A percentile compares a stretch with the other conserved stretches of the same genome.
These are phyloP conservation scores for Nannizzia gypsea DNA, from an alignment of 2,329 filamentous ascomycete species.

Conservation along the genomic window DNA sequence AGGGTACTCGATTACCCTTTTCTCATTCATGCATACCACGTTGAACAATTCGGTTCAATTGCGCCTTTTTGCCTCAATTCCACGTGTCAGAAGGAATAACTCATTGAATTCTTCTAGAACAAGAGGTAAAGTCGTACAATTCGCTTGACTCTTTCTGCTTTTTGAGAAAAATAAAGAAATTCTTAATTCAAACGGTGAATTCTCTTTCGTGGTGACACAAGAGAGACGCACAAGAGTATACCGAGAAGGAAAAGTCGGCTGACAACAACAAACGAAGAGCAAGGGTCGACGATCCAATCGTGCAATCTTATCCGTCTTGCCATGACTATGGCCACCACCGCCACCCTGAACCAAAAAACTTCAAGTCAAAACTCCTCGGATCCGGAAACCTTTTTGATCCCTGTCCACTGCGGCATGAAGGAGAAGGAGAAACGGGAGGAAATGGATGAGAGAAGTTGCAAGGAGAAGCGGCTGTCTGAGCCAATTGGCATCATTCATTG, in stretches of 20 bases:
- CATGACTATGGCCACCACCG: background rate
- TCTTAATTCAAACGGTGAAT: background rate
- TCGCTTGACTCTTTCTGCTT: background rate
- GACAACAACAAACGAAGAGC: background rate
- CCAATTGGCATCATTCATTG: background rate
- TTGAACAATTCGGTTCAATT: background rate
- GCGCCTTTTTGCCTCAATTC: background rate
- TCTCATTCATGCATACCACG: background rate
- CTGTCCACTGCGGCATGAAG: background rate
- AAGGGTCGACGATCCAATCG: background rate
- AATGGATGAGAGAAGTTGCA: too few species aligned
- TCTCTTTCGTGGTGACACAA: background rate
- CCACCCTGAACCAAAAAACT: background rate
- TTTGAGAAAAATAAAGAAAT: background rate
- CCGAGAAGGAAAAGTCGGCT: background rate
- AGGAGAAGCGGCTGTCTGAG: background rate
- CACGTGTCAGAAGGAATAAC: background rate
- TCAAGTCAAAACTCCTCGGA: slow-evolving; percentile 3
- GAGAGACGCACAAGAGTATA: background rate
- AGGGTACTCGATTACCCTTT: background rate
- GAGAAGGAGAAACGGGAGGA: background rate
- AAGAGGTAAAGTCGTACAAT: background rate
- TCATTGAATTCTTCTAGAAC: background rate
- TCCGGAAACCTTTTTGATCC: background rate
- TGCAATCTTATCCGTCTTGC: background rate